Percentiles rank a stretch among this genome's conserved stretches.
phyloP scores from a whole-genome alignment of 805 yeast species.

The Candida sonorensis region DNA sequence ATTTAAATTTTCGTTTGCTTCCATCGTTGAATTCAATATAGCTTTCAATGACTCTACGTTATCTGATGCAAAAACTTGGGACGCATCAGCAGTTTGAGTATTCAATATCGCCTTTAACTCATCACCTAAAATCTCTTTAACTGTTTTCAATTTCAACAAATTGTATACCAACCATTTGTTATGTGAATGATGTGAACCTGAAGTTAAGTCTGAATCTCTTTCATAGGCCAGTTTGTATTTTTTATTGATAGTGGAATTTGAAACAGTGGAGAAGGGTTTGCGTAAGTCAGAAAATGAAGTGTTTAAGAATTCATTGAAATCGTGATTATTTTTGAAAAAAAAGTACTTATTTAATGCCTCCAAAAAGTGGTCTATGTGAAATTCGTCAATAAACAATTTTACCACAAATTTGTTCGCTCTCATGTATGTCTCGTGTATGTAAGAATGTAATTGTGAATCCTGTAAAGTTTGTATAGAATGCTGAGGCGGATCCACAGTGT shows the following conservation, averaged over 20 bases:
- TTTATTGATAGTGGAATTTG: constrained; percentile 27
- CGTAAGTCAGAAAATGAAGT: constrained; percentile 46
- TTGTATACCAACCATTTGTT: constrained; percentile 19
- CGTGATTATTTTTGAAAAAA: constrained; percentile 45
- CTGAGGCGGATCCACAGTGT: constrained; percentile 1
- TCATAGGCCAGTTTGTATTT: constrained; percentile 17
- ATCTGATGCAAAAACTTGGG: constrained; percentile 39
- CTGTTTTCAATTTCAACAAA: constrained; percentile 11
- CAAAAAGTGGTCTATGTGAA: constrained; percentile 42
- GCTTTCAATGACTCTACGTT: constrained; percentile 37
- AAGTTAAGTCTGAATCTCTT: constrained; percentile 6
- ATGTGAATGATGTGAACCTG: constrained; percentile 9
- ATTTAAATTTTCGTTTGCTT: constrained; percentile 17
- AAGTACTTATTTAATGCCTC: constrained; percentile 48
- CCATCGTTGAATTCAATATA: constrained; percentile 37
- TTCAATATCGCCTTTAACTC: constrained; percentile 43
- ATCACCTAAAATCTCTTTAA: constrained; percentile 15
- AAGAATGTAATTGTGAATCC: constrained; percentile 37
- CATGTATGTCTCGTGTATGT: constrained; percentile 53
- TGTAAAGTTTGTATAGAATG: constrained; percentile 18
- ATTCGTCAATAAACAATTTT: constrained; percentile 54
- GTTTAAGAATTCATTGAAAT: constrained; percentile 47
- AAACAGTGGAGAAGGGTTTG: constrained; percentile 23
- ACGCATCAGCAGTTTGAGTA: constrained; percentile 49
- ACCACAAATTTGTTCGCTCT: constrained; percentile 61